phyloP scores from a whole-genome alignment of 352 stramenopile genomes.

The Albugo laibachii region DNA sequence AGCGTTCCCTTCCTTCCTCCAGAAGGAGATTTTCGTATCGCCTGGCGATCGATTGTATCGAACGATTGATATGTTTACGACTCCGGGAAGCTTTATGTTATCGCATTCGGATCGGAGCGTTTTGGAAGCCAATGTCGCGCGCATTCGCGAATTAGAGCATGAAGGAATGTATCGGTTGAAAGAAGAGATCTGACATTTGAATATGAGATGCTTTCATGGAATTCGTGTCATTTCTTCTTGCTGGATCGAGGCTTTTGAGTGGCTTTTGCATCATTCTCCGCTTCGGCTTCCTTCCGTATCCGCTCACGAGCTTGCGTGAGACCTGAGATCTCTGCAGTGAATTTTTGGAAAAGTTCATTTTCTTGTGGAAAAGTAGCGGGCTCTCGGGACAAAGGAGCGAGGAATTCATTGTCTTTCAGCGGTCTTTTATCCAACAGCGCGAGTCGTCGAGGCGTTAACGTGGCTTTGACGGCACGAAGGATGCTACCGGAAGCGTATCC shows the following conservation, averaged over 20 bases:
- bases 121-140: constrained; percentile 73
- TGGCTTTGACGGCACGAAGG: constrained; percentile 43
- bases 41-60: constrained; percentile 66
- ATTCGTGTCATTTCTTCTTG: no score
- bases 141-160: constrained; percentile 78
- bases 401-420: constrained; percentile 75
- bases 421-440: constrained; percentile 59
- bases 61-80: constrained; percentile 91
- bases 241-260: no score
- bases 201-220: no score
- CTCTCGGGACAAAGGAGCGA: constrained; percentile 46
- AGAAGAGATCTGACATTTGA: no score
- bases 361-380: constrained; percentile 41
- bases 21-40: constrained; percentile 78
- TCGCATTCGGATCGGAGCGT: constrained; percentile 73
- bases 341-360: constrained; percentile 56
- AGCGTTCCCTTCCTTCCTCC: constrained; percentile 82
- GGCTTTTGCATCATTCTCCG: constrained; percentile 22
- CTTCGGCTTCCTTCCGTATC: constrained; percentile 31
- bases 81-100: constrained; percentile 87
- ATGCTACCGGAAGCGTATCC: constrained; percentile 82
- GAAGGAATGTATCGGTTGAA: constrained; percentile 20
- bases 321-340: constrained; percentile 49
- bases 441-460: constrained; percentile 55
- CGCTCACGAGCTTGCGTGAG: constrained; percentile 54